Evolutionary conservation across 495 filamentous ascomycete genomes (phyloP), one percentile per base, ranked within the genome.

Genomic region (Sporormia fimetaria): DNA sequence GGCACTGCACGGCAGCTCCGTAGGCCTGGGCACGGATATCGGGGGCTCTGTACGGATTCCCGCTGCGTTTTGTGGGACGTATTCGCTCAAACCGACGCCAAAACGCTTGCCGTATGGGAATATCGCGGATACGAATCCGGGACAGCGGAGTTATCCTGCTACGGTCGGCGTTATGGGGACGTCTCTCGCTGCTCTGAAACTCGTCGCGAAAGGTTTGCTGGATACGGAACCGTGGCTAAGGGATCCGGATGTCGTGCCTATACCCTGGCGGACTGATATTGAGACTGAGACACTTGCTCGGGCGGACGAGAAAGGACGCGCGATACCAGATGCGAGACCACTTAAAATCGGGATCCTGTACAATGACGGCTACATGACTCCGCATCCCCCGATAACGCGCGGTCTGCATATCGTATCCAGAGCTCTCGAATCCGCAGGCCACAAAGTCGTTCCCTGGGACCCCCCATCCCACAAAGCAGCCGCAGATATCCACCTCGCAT

Each of bases 1-100:
- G 8, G 64, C 59, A 0, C 52, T 73, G 27, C 45, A 60, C 17
- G 69, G 69, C 3, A 63, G 60, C 37, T 34, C 58, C 0, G 33
- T 62, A 6, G 59, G 59, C 12, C 32, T 58, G 5, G 59, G 59
- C n/a, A 62, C 61, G 4, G 61, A 62, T 30, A 53, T 62, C 16
- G 60, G 43, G 8, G 58, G 58, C 14, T 50, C 42, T 11, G 24
- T 47, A 11, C 24, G 59, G 4, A 59, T 60, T n/a, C 59, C 58
- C 11, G 49, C 59, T 0, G 44, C 45, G 30, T 36, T 45, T 15
- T 47, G 52, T 23, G 55, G 57, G 8, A 33, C 58, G 4, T 62
- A 51, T 28, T 45, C 40, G 12, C 35, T 57, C 30, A 35, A 20
- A 17, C 37, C 44, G n/a, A 17, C 26, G n/a, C 15, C 7, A 17